Conservation (phyloP, 441 rosid genomes). For the Eutrema salsugineum region DNA sequence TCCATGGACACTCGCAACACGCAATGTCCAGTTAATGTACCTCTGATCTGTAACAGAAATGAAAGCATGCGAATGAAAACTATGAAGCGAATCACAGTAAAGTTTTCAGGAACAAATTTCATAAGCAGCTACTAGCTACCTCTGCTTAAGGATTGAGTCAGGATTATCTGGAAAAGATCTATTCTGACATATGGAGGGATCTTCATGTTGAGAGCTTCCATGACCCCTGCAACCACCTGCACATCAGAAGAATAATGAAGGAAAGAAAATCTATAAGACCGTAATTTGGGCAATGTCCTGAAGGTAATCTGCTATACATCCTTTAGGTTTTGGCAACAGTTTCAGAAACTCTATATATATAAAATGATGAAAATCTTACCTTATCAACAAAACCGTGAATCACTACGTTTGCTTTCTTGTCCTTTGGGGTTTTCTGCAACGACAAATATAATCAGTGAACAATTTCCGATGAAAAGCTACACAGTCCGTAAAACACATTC, state of each 20-base stretch:
- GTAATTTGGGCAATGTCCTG: not conserved
- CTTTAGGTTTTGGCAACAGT: not conserved
- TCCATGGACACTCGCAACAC: conserved; percentile 77
- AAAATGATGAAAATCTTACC: conserved; percentile 38
- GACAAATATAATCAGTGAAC: conserved; percentile 5
- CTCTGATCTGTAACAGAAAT: conserved; percentile 55
- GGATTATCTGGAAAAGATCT: conserved; percentile 67
- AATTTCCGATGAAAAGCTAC: not conserved
- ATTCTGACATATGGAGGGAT: conserved; percentile 82
- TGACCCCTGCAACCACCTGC: conserved; percentile 90
- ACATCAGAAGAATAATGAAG: conserved; percentile 19
- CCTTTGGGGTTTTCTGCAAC: conserved; percentile 93
- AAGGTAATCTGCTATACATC: not conserved
- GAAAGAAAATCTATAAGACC: not conserved
- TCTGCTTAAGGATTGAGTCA: conserved; percentile 61
- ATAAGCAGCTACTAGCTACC: conserved; percentile 59
- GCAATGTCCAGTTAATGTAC: conserved; percentile 79
- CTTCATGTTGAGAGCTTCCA: conserved; percentile 61
- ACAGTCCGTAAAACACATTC: not conserved
- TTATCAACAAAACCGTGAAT: conserved; percentile 90
- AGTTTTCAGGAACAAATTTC: not conserved
- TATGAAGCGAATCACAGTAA: conserved; percentile 7
- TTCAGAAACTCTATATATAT: not conserved
- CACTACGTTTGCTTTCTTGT: conserved; percentile 88
- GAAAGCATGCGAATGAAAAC: conserved; percentile 19